phyloP scores from a whole-genome alignment of 495 filamentous ascomycete genomes.

The Neurospora sp. region DNA sequence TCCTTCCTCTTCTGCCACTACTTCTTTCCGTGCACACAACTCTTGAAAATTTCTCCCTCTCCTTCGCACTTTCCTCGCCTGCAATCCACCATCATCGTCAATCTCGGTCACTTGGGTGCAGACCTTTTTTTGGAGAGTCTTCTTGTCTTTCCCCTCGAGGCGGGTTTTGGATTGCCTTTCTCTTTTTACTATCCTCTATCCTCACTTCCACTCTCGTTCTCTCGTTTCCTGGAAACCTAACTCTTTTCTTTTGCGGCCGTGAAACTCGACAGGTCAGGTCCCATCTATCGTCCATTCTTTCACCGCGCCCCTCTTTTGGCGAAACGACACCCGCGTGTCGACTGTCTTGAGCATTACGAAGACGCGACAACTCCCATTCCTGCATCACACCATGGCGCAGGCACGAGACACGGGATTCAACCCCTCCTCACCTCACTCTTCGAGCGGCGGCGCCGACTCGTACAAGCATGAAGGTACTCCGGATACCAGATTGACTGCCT shows the following conservation, averaged over 20 bases:
- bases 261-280: not conserved
- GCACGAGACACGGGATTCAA: conserved; percentile 30
- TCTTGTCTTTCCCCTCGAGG: not conserved
- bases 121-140: not conserved
- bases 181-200: not conserved
- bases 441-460: conserved; percentile 42
- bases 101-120: not conserved
- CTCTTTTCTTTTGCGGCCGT: not conserved
- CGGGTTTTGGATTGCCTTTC: not conserved
- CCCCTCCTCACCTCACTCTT: conserved; percentile 48
- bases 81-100: not conserved
- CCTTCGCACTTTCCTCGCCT: not conserved
- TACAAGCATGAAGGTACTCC: conserved; percentile 47
- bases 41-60: not conserved
- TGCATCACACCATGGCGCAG: conserved; percentile 20
- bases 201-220: not conserved
- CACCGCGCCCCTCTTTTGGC: conserved; percentile 3
- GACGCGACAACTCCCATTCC: not conserved
- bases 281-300: not conserved
- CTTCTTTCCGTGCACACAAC: not conserved
- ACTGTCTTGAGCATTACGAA: not conserved
- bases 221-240: conserved; percentile 6
- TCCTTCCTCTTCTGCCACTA: not conserved
- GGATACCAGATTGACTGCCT: conserved; percentile 50
- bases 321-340: not conserved